phyloP scores from a whole-genome alignment of 257 asterid genomes.

The Nicotiana tomentosiformis region DNA sequence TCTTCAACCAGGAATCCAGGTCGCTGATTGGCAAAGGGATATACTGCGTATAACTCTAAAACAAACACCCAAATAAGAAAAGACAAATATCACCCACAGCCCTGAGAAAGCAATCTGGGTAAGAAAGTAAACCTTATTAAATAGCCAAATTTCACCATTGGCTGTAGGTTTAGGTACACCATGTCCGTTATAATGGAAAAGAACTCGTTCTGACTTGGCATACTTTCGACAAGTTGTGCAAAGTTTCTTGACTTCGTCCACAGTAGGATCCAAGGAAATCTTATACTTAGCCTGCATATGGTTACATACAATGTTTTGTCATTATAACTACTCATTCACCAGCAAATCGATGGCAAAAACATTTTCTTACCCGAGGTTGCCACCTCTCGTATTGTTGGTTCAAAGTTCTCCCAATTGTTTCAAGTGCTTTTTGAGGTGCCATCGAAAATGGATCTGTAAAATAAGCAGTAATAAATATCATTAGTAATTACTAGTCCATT shows the following conservation, averaged over 20 bases:
- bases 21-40: slow-evolving; percentile 87
- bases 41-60: slow-evolving; percentile 92
- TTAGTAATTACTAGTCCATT: background rate
- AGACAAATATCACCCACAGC: slow-evolving; percentile 9
- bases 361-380: slow-evolving; percentile 74
- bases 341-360: background rate
- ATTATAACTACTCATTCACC: slow-evolving; percentile 8
- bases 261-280: slow-evolving; percentile 83
- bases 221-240: slow-evolving; percentile 89
- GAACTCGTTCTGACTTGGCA: slow-evolving; percentile 97
- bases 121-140: slow-evolving; percentile 62
- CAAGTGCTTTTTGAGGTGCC: slow-evolving; percentile 66
- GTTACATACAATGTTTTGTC: slow-evolving; percentile 8
- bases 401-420: slow-evolving; percentile 52
- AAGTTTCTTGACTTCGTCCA: slow-evolving; percentile 90
- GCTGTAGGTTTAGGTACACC: slow-evolving; percentile 99
- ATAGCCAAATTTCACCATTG: slow-evolving; percentile 95
- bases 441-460: slow-evolving; percentile 69
- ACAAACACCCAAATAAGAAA: slow-evolving; percentile 14
- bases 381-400: slow-evolving; percentile 62
- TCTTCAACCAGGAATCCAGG: slow-evolving; percentile 93
- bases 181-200: slow-evolving; percentile 97
- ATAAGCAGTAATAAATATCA: slow-evolving; percentile 15
- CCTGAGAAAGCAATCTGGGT: slow-evolving; percentile 6
- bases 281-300: slow-evolving; percentile 77